These are phyloP conservation scores for Candida sphagnicola DNA, from an alignment of 805 yeast species.

Conservation along the genomic window DNA sequence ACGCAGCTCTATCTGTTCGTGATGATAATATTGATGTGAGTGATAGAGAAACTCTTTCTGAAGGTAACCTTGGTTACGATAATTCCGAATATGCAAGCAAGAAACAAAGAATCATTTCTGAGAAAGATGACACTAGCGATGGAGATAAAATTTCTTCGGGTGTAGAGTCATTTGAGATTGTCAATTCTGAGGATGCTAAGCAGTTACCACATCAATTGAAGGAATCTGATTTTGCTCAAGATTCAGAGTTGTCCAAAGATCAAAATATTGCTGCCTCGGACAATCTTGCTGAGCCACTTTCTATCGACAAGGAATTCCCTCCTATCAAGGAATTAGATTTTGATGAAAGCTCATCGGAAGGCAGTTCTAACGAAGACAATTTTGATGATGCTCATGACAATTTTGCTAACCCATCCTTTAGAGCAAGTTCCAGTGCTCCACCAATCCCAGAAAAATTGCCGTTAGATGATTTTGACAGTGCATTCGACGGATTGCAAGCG, in stretches of 20 bases:
- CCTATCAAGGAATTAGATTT: conserved; percentile 55
- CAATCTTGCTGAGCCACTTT: not conserved
- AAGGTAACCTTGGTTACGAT: conserved; percentile 3
- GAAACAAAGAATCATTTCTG: conserved; percentile 21
- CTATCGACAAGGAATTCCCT: conserved; percentile 50
- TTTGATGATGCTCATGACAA: conserved; percentile 35
- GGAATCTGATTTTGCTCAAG: not conserved
- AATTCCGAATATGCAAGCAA: conserved; percentile 10
- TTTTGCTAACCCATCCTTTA: conserved; percentile 10
- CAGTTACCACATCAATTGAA: conserved; percentile 1
- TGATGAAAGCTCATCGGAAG: conserved; percentile 45
- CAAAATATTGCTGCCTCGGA: conserved; percentile 2
- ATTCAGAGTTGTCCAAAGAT: not conserved
- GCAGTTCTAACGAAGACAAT: conserved; percentile 26
- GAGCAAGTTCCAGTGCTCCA: not conserved
- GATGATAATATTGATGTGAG: conserved; percentile 55
- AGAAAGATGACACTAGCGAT: conserved; percentile 25
- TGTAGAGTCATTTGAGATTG: conserved; percentile 52
- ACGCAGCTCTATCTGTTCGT: conserved; percentile 86
- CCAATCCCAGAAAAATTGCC: conserved; percentile 3
- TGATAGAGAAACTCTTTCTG: conserved; percentile 21
- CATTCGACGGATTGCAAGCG: conserved; percentile 36
- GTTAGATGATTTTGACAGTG: conserved; percentile 30
- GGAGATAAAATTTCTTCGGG: conserved; percentile 41
- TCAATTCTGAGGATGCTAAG: conserved; percentile 46